Percentiles rank a stretch among this genome's conserved stretches.
phyloP scores from a whole-genome alignment of 768 basidiomycete genomes.

The Holtermannia corniformis region DNA sequence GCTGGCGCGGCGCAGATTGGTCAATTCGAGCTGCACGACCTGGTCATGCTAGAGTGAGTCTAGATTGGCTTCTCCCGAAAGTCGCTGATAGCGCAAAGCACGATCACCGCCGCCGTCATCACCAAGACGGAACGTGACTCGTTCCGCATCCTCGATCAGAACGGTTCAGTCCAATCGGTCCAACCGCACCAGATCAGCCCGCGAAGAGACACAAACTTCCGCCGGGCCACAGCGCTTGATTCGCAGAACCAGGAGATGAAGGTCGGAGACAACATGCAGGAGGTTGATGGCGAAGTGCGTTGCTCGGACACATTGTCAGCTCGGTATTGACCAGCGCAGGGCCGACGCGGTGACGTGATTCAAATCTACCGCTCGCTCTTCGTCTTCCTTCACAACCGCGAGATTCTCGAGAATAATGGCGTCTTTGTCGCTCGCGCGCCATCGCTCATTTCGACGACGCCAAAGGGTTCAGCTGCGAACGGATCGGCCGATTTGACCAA shows the following conservation, averaged over 20 bases:
- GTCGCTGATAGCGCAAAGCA: conserved; percentile 48
- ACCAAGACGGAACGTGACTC: conserved; percentile 94
- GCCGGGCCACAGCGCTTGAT: conserved; percentile 77
- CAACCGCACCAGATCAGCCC: conserved; percentile 91
- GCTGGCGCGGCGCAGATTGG: conserved; percentile 79
- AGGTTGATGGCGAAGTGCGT: conserved; percentile 74
- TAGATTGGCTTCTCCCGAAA: neutral
- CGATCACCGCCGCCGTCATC: conserved; percentile 90
- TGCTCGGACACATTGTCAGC: neutral
- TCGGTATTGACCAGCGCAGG: conserved; percentile 43
- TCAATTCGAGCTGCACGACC: conserved; percentile 88
- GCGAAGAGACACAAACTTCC: conserved; percentile 61
- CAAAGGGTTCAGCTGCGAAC: conserved; percentile 56
- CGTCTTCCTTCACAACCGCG: conserved; percentile 88
- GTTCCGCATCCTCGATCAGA: conserved; percentile 92
- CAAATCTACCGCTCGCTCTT: conserved; percentile 91
- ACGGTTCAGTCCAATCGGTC: conserved; percentile 76
- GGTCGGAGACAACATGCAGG: conserved; percentile 83
- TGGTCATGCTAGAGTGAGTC: conserved; percentile 90
- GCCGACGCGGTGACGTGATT: conserved; percentile 77
- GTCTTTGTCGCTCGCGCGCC: conserved; percentile 86
- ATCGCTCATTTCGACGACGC: conserved; percentile 70
- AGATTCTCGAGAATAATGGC: conserved; percentile 80
- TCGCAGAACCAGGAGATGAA: conserved; percentile 77
- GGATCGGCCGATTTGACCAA: conserved; percentile 69